Evolutionary conservation across 179 eudicot species (phyloP).

Genomic region (Amaranthus tricolor): DNA sequence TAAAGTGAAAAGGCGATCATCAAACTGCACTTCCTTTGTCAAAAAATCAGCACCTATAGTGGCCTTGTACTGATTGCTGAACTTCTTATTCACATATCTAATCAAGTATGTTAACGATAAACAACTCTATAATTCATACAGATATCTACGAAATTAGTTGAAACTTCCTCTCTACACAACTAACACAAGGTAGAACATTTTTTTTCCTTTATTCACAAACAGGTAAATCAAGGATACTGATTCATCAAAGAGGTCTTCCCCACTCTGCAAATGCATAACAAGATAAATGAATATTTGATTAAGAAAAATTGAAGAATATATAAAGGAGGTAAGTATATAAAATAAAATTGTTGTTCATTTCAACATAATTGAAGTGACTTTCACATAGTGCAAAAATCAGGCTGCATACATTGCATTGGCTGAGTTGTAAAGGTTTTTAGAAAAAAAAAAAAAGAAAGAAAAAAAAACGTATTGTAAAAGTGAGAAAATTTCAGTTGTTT

Average conservation of each 20-base stretch:
- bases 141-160: not conserved
- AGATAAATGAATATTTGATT: constrained; percentile 13
- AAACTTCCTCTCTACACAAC: not conserved
- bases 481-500: too few species aligned
- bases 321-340: not conserved
- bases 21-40: constrained; percentile 93
- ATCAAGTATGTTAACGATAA: constrained; percentile 27
- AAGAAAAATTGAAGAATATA: not conserved
- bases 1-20: constrained; percentile 89
- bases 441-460: too few species aligned
- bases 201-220: constrained; percentile 1
- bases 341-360: not conserved
- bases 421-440: too few species aligned
- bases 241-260: constrained; percentile 78
- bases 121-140: constrained; percentile 6
- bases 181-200: not conserved
- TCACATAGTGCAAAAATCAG: not conserved
- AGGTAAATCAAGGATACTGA: constrained; percentile 46
- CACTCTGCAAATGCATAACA: constrained; percentile 40
- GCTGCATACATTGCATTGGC: not conserved
- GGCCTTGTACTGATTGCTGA: constrained; percentile 94
- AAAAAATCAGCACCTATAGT: constrained; percentile 97
- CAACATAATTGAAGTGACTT: not conserved
- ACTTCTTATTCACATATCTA: constrained; percentile 94
- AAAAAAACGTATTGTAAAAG: too few species aligned